Evolutionary conservation across 2,329 filamentous ascomycete genomes (phyloP), one percentile per base, ranked within the genome.

Genomic region (Thelonectria blattea): DNA sequence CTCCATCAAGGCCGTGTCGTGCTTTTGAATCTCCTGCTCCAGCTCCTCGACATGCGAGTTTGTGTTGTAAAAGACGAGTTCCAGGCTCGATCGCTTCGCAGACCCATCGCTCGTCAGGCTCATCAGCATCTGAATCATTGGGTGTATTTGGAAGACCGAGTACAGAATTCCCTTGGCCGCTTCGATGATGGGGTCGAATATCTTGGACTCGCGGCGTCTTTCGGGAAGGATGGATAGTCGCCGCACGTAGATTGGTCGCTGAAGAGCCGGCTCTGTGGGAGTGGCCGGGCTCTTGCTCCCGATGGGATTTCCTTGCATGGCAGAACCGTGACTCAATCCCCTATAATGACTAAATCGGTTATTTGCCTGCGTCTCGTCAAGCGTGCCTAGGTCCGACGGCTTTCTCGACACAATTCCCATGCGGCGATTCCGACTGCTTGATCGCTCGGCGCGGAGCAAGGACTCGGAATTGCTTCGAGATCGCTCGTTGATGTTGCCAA

Each of bases 401-500:
- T 86, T 87, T 69, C 81, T 86, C 1, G 85, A 83, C 34, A 88
- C 80, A 32, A 88, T 83, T 6, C 84, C 87, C 85, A 89, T 88
- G n/a, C 87, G 84, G 45, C 86, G 81, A 18, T 82, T 83, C 39
- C 86, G 81, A 66, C 83, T 85, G 52, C 82, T 80, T 2, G 83
- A 78, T 4, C 84, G 79, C 22, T 86, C 84, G 24, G 73, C 70
- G 59, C 85, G 83, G 27, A 88, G 69, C 3, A 86, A 73, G 1
- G 83, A 85, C 70, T 90, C 87, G 41, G 87, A 89, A 61, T 89
- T 89, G 68, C 87, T 89, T 43, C 87, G 84, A 12, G 86, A 68
- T 10, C 89, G 83, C 72, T 93, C 90, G 65, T 87, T 91, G 27
- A 85, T 81, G 64, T 84, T 94, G 17, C 87, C 87, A 56, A 91